Evolutionary conservation across 345 rosid species (phyloP).

Genomic region (Brassica carinata): DNA sequence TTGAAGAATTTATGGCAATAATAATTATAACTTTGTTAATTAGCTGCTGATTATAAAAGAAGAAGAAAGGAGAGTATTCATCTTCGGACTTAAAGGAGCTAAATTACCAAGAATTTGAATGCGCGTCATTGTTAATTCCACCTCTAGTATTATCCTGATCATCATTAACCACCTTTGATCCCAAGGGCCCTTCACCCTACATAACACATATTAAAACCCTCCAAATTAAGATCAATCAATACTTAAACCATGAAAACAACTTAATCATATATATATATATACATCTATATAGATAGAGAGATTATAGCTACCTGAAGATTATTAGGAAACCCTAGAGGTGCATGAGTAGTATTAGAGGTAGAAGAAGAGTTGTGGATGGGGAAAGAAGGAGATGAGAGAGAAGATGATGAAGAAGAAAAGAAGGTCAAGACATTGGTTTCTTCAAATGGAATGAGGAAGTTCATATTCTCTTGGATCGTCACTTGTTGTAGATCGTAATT

Average conservation of each 20-base stretch:
- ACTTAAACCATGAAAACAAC: not conserved
- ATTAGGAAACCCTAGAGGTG: conserved; percentile 51
- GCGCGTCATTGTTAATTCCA: conserved; percentile 32
- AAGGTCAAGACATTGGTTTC: conserved; percentile 75
- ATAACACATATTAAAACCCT: conserved; percentile 14
- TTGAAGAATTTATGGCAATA: not conserved
- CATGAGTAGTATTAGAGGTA: conserved; percentile 25
- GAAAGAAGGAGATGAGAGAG: conserved; percentile 42
- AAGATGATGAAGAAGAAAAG: conserved; percentile 50
- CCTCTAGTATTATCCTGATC: conserved; percentile 26
- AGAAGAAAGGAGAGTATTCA: not conserved
- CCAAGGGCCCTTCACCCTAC: conserved; percentile 37
- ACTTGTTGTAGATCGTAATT: conserved; percentile 68
- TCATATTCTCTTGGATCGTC: conserved; percentile 64
- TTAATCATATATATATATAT: not conserved
- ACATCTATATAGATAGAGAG: not conserved
- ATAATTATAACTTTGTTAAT: not conserved
- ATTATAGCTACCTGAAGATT: conserved; percentile 44
- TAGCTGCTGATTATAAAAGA: not conserved
- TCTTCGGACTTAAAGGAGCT: not conserved
- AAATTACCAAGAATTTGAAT: conserved; percentile 41
- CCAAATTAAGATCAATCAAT: conserved; percentile 7
- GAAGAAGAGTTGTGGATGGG: conserved; percentile 43
- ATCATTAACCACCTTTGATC: conserved; percentile 39
- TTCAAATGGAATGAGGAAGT: conserved; percentile 68